phyloP scores from a whole-genome alignment of 306 rosid species.

The Lotus japonicus region DNA sequence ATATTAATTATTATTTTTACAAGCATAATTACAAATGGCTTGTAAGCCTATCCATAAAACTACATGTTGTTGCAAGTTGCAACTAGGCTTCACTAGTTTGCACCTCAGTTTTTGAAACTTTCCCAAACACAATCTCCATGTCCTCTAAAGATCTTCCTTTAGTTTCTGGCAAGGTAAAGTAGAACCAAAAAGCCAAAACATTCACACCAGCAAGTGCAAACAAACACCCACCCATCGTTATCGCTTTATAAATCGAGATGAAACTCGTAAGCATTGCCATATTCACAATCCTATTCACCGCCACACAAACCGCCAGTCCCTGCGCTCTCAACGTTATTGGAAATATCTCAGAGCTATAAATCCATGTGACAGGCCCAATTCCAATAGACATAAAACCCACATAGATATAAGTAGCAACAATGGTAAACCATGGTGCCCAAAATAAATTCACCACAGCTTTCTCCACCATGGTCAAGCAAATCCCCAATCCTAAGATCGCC shows the following conservation, averaged over 20 bases:
- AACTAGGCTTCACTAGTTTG: not conserved
- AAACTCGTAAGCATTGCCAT: slow-evolving; percentile 38
- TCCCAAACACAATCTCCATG: slow-evolving; percentile 32
- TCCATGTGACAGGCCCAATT: slow-evolving; percentile 58
- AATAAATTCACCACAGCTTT: not conserved
- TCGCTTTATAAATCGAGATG: slow-evolving; percentile 38
- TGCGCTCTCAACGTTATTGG: slow-evolving; percentile 61
- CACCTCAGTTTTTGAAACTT: not conserved
- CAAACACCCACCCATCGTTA: slow-evolving; percentile 54
- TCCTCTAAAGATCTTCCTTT: slow-evolving; percentile 65
- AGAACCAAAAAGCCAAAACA: slow-evolving; percentile 38
- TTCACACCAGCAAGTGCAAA: slow-evolving; percentile 43
- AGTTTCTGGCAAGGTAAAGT: slow-evolving; percentile 59
- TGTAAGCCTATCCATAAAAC: too few species aligned
- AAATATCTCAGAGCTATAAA: slow-evolving; percentile 60
- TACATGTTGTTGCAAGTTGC: not conserved
- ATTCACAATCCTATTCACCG: slow-evolving; percentile 43
- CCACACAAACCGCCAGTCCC: slow-evolving; percentile 41
- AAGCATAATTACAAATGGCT: too few species aligned
- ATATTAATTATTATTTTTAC: too few species aligned
- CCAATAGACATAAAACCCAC: slow-evolving; percentile 52
- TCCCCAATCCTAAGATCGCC: slow-evolving; percentile 28
- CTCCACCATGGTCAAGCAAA: slow-evolving; percentile 42
- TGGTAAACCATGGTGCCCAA: slow-evolving; percentile 39
- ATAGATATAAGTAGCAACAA: slow-evolving; percentile 22